These are phyloP conservation scores for Lentinula detonsa DNA, from an alignment of 768 basidiomycete species.

Conservation along the genomic window DNA sequence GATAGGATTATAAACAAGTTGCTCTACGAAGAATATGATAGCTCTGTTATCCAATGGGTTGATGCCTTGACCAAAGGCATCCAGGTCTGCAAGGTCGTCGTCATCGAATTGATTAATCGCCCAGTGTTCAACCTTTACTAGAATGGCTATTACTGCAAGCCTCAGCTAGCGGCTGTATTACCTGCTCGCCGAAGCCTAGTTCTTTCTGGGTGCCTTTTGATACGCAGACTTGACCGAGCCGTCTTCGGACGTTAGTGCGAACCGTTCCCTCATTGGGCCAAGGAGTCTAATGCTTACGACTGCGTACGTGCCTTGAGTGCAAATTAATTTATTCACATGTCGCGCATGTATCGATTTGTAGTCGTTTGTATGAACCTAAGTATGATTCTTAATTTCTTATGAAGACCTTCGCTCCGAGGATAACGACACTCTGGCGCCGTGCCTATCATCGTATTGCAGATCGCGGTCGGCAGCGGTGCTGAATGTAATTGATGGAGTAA, in stretches of 20 bases:
- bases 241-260: neutral
- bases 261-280: slow-evolving; percentile 43
- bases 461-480: slow-evolving; percentile 29
- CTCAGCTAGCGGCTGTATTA: neutral
- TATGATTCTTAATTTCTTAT: slow-evolving; percentile 25
- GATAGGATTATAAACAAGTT: neutral
- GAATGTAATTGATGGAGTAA: neutral
- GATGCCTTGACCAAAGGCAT: neutral
- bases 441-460: slow-evolving; percentile 36
- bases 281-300: slow-evolving; percentile 37
- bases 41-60: neutral
- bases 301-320: slow-evolving; percentile 16
- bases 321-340: neutral
- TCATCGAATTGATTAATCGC: neutral
- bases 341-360: neutral
- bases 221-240: neutral
- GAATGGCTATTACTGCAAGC: neutral
- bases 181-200: neutral
- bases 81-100: neutral
- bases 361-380: slow-evolving; percentile 38
- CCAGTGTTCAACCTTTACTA: neutral
- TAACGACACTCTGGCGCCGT: slow-evolving; percentile 21
- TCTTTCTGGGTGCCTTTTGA: neutral
- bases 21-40: neutral
- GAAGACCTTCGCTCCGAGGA: slow-evolving; percentile 39